These are phyloP conservation scores for Hyparrhenia diplandra DNA, from an alignment of 176 grass and related monocot genomes.

Conservation along the genomic window DNA sequence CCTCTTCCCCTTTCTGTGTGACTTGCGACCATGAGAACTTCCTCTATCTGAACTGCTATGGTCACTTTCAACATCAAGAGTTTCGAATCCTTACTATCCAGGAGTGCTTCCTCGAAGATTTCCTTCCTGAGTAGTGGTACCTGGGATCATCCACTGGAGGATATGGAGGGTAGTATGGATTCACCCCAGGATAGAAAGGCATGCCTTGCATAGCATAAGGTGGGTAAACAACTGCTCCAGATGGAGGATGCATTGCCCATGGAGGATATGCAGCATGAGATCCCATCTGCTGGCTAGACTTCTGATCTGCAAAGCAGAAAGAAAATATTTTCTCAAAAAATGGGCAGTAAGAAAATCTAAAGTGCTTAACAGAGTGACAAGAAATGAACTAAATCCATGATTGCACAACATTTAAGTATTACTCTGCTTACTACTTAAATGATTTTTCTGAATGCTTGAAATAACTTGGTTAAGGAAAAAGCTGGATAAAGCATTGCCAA, in stretches of 20 bases:
- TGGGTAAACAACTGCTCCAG: conserved; percentile 44
- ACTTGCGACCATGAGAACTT: conserved; percentile 64
- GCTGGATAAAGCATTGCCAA: conserved; percentile 7
- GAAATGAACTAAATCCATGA: not conserved
- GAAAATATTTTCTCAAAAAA: conserved; percentile 11
- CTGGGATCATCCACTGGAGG: conserved; percentile 66
- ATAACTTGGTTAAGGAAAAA: not conserved
- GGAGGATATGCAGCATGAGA: conserved; percentile 71
- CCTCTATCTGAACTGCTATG: conserved; percentile 37
- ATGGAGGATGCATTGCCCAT: conserved; percentile 86
- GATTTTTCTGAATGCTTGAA: not conserved
- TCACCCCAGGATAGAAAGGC: conserved; percentile 73
- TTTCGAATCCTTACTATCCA: conserved; percentile 63
- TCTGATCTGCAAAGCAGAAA: conserved; percentile 44
- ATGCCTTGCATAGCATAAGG: conserved; percentile 80
- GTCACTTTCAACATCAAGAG: conserved; percentile 40
- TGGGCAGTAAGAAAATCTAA: not conserved
- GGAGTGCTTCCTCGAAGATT: conserved; percentile 58
- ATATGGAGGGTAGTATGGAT: conserved; percentile 68
- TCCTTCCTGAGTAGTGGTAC: conserved; percentile 45
- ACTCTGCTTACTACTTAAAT: not conserved
- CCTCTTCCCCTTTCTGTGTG: conserved; percentile 52
- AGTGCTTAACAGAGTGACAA: not conserved
- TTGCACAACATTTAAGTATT: not conserved
- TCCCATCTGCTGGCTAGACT: conserved; percentile 29